Base-by-base conservation (phyloP, 2,329 filamentous ascomycete genomes). In the Arthrobotrys iridis region DNA sequence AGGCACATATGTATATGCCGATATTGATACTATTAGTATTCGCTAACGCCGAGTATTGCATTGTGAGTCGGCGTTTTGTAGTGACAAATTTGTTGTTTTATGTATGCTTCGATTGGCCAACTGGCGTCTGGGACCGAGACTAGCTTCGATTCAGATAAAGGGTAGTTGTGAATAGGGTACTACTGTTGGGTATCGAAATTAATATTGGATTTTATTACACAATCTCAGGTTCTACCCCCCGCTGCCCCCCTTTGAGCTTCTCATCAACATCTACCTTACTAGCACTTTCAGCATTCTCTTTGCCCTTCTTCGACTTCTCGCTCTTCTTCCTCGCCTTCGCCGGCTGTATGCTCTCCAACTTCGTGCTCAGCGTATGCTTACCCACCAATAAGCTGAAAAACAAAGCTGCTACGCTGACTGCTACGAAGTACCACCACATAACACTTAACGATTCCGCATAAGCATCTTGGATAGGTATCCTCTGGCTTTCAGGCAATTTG, bases 401-500 rank as follows among this genome's bases (percentile, higher is more conserved):
- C 35, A 79, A 48, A 7, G 75, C 73, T 7, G 70, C 35, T 15
- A 71, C 33, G 4, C 77, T 72, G 7, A 77, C 6, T 0, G 73
- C 78, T 43, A 79, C 72, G 68, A 79, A 80, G 30, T 79, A 79
- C 68, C 71, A 79, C 79, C 79, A 80, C 78, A 79, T 79, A 4
- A 41, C 67, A n/a, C 75, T 77, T 64, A 79, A 71, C 4, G 77
- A 78, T 15, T 72, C 64, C 10, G 78, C 78, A 67, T 79, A 80
- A 3, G 77, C 79, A 75, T 79, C 75, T 63, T 77, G 66, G 20
- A 77, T 78, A 0, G 76, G 63, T 50, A 74, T 60, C 30, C 83
- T 85, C 55, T 87, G 83, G 1, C 81, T 80, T 0, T 83, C 81
- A 0, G 84, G 84, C 5, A 92, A 82, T 0, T 79, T 77, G n/a